phyloP scores from a whole-genome alignment of 225 moss, liverwort and hornwort genomes.

The Anthoceros angustus region DNA sequence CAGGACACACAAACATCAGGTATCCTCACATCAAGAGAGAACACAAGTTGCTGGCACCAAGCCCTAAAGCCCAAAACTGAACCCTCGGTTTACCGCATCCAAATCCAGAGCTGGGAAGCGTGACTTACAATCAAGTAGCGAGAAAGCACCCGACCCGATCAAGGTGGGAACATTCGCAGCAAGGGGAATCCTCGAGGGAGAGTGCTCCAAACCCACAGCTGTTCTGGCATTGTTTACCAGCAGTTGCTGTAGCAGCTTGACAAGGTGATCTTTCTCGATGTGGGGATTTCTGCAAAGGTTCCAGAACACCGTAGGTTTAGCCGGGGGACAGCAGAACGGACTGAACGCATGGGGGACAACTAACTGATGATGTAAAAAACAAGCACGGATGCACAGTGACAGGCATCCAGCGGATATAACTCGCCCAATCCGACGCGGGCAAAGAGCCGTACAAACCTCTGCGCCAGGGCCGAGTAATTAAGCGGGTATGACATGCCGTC shows the following conservation, averaged over 20 bases:
- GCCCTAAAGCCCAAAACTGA: too few relatives aligned
- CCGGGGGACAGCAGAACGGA: background rate
- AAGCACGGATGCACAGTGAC: background rate
- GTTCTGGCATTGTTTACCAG: slow-evolving; percentile 61
- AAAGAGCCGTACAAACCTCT: slow-evolving; percentile 30
- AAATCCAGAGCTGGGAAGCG: background rate
- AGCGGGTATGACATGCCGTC: slow-evolving; percentile 78
- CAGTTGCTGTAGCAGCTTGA: slow-evolving; percentile 79
- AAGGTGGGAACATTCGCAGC: slow-evolving; percentile 81
- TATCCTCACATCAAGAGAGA: background rate
- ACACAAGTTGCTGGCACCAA: too few relatives aligned
- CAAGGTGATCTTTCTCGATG: slow-evolving; percentile 57
- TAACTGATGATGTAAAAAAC: too few relatives aligned
- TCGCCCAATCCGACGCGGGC: background rate
- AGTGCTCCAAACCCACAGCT: slow-evolving; percentile 33
- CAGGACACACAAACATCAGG: background rate
- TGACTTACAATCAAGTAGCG: slow-evolving; percentile 75
- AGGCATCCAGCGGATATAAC: background rate
- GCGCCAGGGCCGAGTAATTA: slow-evolving; percentile 51
- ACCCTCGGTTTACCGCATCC: too few relatives aligned
- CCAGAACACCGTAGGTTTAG: background rate
- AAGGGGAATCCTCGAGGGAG: slow-evolving; percentile 46
- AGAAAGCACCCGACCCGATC: slow-evolving; percentile 66
- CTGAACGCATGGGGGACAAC: too few relatives aligned
- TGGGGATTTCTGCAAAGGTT: slow-evolving; percentile 46